Evolutionary conservation across 306 rosid genomes (phyloP).

Genomic region (Cercis canadensis): DNA sequence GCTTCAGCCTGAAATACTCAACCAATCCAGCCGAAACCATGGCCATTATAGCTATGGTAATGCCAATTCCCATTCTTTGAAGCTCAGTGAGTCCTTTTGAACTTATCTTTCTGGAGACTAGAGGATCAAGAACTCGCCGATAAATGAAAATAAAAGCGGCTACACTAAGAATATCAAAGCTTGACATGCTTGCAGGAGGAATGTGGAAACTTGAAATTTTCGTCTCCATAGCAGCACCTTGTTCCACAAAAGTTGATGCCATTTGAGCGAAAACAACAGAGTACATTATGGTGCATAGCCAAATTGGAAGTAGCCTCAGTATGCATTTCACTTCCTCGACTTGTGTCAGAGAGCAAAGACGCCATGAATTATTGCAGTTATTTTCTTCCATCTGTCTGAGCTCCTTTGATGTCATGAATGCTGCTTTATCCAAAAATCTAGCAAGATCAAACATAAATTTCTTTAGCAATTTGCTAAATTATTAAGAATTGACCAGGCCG

Average conservation of each 20-base stretch:
- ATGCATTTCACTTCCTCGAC: slow-evolving; percentile 85
- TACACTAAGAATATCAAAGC: slow-evolving; percentile 82
- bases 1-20: slow-evolving; percentile 56
- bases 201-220: slow-evolving; percentile 59
- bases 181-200: slow-evolving; percentile 91
- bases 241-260: slow-evolving; percentile 87
- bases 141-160: slow-evolving; percentile 69
- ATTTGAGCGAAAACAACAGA: slow-evolving; percentile 88
- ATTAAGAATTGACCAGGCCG: background rate
- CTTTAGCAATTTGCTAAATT: background rate
- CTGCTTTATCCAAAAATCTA: slow-evolving; percentile 87
- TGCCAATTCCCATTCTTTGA: slow-evolving; percentile 87
- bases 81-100: slow-evolving; percentile 63
- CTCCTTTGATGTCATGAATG: slow-evolving; percentile 56
- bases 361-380: slow-evolving; percentile 61
- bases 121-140: slow-evolving; percentile 60
- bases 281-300: slow-evolving; percentile 82
- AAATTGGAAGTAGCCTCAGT: slow-evolving; percentile 75
- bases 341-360: slow-evolving; percentile 68
- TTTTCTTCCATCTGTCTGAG: slow-evolving; percentile 26
- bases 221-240: slow-evolving; percentile 81
- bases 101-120: slow-evolving; percentile 35
- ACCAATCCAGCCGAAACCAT: slow-evolving; percentile 77
- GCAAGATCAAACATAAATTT: background rate
- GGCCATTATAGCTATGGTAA: slow-evolving; percentile 65